Evolutionary conservation across 139 green algal genomes (phyloP).

Genomic region (Nannochloris sp.): DNA sequence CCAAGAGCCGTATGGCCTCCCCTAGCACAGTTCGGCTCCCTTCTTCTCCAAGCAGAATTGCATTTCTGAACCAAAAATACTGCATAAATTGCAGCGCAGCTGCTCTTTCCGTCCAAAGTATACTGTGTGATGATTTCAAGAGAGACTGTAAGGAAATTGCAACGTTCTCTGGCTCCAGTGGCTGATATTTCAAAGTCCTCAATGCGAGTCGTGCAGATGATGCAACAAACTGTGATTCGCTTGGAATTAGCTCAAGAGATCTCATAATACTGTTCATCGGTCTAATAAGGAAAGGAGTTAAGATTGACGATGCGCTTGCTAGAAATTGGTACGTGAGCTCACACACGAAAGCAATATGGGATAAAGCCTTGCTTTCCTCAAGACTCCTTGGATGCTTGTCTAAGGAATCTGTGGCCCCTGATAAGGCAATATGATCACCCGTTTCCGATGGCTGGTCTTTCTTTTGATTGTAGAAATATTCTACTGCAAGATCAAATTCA

Average conservation of each 20-base stretch:
- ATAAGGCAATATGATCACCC: no score
- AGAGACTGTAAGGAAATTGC: slow-evolving; percentile 14
- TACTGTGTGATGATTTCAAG: slow-evolving; percentile 8
- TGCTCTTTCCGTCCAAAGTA: slow-evolving; percentile 59
- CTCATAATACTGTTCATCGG: slow-evolving; percentile 57
- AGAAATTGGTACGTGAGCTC: not conserved
- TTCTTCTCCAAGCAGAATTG: slow-evolving; percentile 43
- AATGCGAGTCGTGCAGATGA: slow-evolving; percentile 41
- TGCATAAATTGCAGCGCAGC: slow-evolving; percentile 58
- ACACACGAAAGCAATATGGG: not conserved
- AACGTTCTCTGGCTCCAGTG: slow-evolving; percentile 25
- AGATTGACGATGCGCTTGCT: not conserved
- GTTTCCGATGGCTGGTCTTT: not conserved
- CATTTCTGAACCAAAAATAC: slow-evolving; percentile 75
- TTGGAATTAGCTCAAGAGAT: slow-evolving; percentile 58
- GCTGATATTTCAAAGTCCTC: slow-evolving; percentile 58
- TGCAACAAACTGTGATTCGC: slow-evolving; percentile 54
- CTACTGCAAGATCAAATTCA: not conserved
- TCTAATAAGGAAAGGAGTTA: slow-evolving; percentile 33
- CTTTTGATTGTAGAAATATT: not conserved
- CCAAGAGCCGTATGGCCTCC: slow-evolving; percentile 41
- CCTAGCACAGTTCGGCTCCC: slow-evolving; percentile 15
- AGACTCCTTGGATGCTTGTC: not conserved
- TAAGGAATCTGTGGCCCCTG: not conserved
- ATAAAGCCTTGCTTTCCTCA: not conserved